Conservation (phyloP, 148 eudicot genomes). For the Nyssa sinensis region DNA sequence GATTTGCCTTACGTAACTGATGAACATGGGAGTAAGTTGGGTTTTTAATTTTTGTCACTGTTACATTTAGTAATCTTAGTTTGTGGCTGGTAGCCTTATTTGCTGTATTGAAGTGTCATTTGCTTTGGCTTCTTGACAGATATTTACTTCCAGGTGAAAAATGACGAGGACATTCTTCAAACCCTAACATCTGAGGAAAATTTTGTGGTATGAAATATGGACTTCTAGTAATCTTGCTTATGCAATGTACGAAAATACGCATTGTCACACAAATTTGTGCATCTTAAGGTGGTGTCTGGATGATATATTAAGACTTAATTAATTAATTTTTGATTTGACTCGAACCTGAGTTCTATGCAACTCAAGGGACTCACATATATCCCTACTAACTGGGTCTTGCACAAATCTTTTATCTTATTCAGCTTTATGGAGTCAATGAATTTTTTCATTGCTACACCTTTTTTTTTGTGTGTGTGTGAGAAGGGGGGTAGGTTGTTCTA, state of each 20-base stretch:
- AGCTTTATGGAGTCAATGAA: neutral
- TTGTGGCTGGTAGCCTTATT: slow-evolving; percentile 12
- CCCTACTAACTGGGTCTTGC: neutral
- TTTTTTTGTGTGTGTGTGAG: too few relatives aligned
- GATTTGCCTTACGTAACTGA: slow-evolving; percentile 89
- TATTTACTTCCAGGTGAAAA: slow-evolving; percentile 89
- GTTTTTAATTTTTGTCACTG: slow-evolving; percentile 10
- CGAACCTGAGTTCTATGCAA: neutral
- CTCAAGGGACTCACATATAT: neutral
- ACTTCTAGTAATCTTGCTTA: neutral
- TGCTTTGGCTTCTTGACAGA: slow-evolving; percentile 53
- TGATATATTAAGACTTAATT: neutral
- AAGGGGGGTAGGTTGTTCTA: too few relatives aligned
- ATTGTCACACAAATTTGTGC: neutral
- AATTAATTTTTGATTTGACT: neutral
- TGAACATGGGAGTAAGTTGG: slow-evolving; percentile 91
- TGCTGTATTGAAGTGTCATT: slow-evolving; percentile 16
- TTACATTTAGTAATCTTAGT: slow-evolving; percentile 1
- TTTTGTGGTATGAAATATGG: slow-evolving; percentile 58
- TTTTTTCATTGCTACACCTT: neutral
- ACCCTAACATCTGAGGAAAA: slow-evolving; percentile 68
- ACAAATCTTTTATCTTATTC: neutral
- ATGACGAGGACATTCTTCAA: slow-evolving; percentile 82
- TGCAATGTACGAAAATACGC: neutral
- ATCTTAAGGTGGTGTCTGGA: neutral